Evolutionary conservation across 169 alveolate species (phyloP).

Genomic region (Babesia divergens): DNA sequence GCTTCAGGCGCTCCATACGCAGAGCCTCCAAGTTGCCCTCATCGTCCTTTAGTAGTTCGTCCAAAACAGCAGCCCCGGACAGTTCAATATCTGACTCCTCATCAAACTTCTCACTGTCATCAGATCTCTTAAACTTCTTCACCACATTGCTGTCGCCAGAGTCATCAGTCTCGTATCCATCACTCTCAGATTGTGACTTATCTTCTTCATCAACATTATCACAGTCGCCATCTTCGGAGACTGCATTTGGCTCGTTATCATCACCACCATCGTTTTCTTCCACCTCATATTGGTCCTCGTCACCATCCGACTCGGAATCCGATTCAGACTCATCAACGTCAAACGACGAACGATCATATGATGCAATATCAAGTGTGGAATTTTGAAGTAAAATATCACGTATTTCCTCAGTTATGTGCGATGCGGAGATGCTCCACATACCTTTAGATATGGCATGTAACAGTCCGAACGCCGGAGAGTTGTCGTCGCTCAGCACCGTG

Average conservation of each 20-base stretch:
- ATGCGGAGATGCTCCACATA: conserved; percentile 7
- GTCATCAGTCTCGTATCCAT: conserved; percentile 3
- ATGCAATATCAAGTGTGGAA: not conserved
- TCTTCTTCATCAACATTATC: conserved; percentile 6
- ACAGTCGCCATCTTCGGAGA: conserved; percentile 6
- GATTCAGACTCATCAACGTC: conserved; percentile 13
- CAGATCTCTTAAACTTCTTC: not conserved
- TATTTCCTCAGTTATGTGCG: not conserved
- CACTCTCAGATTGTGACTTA: not conserved
- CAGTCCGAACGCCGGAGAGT: conserved; percentile 30
- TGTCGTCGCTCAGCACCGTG: conserved; percentile 26
- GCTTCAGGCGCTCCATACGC: conserved; percentile 9
- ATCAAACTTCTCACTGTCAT: not conserved
- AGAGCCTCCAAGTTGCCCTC: conserved; percentile 12
- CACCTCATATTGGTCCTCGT: not conserved
- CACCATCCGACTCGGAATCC: not conserved
- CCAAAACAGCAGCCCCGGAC: not conserved
- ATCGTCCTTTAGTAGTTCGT: conserved; percentile 34
- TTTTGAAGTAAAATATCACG: not conserved
- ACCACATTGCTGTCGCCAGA: not conserved
- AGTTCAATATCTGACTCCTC: conserved; percentile 36
- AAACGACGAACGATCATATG: not conserved
- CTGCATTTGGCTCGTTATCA: not conserved
- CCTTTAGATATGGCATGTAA: conserved; percentile 31
- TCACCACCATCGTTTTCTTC: not conserved